Evolutionary conservation across 768 basidiomycete genomes (phyloP), one percentile per base, ranked within the genome.

Genomic region (Trametes meyenii): DNA sequence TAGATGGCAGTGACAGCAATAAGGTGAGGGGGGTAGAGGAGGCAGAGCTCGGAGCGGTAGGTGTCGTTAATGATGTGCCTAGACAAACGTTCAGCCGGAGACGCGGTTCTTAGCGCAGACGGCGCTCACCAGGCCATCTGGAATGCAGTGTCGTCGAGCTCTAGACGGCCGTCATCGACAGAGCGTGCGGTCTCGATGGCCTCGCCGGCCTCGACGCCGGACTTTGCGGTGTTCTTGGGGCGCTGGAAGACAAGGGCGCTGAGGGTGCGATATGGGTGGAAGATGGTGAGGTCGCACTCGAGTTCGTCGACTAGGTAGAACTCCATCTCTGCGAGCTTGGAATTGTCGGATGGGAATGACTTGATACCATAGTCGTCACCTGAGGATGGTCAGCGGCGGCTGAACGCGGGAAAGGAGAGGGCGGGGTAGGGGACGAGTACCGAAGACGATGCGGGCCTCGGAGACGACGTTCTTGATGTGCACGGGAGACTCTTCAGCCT

Each of bases 41-140:
- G 85, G 70, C 93, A 94, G 19, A 99, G 79, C 57, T 96, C 92
- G 5, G 93, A 95, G 55, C 96, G 86, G 70, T 94, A 98, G 0
- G 92, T 94, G 73, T 98, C 96, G 76, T 98, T 99, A 70, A 99
- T 85, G 71, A 98, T 86, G 72, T 94, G 95, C 92, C 95, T 97
- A 63, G 29, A 29, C 29, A 58, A 55, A 19, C 7, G 8, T 26
- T 24, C 5, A 10, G 17, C 29, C 3, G 19, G 2, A 24, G 2
- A 35, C 4, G 43, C 11, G 5, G 23, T 10, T 13, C 43, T 44
- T 16, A 17, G 43, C 43, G 43, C 43, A n/a, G 8, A 5, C 33
- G 21, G 23, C 14, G 39, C 86, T 23, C 71, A 94, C 96, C 95
- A 96, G n/a, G 94, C 92, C 52, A 89, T 88, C 71, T 98, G 95